Evolutionary conservation across 257 asterid genomes (phyloP), one percentile per base, ranked within the genome.

Genomic region (Ocimum tenuiflorum): DNA sequence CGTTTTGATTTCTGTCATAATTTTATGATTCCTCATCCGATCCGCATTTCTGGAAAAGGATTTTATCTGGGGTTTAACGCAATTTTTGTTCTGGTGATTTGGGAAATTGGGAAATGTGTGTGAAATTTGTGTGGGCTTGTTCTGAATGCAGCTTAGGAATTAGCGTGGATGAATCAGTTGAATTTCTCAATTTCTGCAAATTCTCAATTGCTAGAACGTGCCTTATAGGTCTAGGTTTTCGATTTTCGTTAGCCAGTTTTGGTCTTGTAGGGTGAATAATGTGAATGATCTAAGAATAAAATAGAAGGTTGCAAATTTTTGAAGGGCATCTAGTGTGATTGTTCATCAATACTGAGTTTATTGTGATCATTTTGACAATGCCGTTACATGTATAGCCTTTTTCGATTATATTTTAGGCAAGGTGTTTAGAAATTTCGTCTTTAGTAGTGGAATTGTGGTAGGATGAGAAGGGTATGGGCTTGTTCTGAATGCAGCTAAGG

Each of bases 401-500:
- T 23, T 41, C 18, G 1, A 41, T 39, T 70, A 47, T 22, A 15
- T 13, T n/a, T 14, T 6, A 13, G 47, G 67, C 24, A 20, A 17
- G 41, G 24, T 22, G 49, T 52, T 19, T 23, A 11, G 14, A 6
- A 2, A 6, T 0, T 61, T 9, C n/a, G 17, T n/a, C n/a, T 18
- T 58, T 9, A 17, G 48, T 22, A 0, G 10, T 60, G 47, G 50
- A 15, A 35, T 18, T 38, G 8, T 38, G 53, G 42, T 22, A 8
- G 29, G 42, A 23, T 66, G 27, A 39, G 22, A n/a, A n/a, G n/a
- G n/a, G n/a, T 36, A 11, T 68, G 54, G 45, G 43, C 46, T 48
- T 67, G 19, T 33, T 60, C 53, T 47, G 58, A 38, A 38, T 68
- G 49, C 39, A 38, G 56, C 66, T 51, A n/a, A 35, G 39, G 55